Percentiles rank a stretch among this genome's conserved stretches.
phyloP scores from a whole-genome alignment of 306 rosid species.

The Biancaea sappan region DNA sequence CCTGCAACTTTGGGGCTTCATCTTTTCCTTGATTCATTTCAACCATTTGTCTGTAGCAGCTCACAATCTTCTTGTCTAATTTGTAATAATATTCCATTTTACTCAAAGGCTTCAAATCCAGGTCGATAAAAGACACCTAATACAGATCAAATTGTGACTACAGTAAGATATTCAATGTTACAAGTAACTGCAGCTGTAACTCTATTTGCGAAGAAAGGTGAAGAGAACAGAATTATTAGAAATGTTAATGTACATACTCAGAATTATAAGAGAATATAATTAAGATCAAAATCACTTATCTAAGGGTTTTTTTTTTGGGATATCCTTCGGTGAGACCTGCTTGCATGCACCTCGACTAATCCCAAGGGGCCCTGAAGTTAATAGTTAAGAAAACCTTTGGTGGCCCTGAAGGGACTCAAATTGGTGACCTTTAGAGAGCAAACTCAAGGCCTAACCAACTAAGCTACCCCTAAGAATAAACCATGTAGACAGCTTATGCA shows the following conservation, averaged over 20 bases:
- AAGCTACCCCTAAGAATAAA: too few species aligned
- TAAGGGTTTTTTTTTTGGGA: too few species aligned
- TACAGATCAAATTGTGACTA: constrained; percentile 38
- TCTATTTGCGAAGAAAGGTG: constrained; percentile 14
- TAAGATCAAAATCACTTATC: constrained; percentile 8
- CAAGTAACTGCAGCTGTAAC: constrained; percentile 22
- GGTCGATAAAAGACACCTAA: constrained; percentile 78
- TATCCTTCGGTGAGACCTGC: too few species aligned
- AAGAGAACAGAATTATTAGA: neutral
- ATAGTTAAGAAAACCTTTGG: too few species aligned
- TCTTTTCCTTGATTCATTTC: constrained; percentile 51
- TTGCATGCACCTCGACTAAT: too few species aligned
- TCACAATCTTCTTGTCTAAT: constrained; percentile 81
- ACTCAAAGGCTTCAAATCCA: constrained; percentile 82
- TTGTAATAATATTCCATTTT: constrained; percentile 90
- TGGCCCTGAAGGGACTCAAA: too few species aligned
- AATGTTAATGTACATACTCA: neutral
- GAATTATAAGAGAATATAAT: constrained; percentile 3
- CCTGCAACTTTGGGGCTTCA: constrained; percentile 40
- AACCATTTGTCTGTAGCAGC: constrained; percentile 63
- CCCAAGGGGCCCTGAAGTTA: too few species aligned
- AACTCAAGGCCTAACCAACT: too few species aligned
- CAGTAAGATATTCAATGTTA: constrained; percentile 31
- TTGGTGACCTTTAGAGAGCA: too few species aligned
- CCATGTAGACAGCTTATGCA: neutral